A percentile compares a stretch with the other conserved stretches of the same genome.
Conservation (phyloP, 345 rosid genomes). For the Gossypium australe region DNA sequence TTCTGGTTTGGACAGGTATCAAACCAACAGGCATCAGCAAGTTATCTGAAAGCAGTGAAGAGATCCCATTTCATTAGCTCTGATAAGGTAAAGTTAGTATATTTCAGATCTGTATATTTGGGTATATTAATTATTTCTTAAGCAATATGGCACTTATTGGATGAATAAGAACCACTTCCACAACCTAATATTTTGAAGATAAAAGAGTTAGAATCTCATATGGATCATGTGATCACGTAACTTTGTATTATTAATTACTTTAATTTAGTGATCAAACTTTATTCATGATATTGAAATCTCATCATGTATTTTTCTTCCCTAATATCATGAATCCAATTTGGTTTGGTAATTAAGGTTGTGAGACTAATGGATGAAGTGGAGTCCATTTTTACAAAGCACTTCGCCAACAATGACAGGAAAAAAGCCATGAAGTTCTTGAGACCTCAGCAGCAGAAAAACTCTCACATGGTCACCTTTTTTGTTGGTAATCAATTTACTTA, state of each 20-base stretch:
- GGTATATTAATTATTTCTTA: background rate
- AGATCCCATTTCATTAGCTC: constrained; percentile 86
- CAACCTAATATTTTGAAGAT: background rate
- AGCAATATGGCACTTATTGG: background rate
- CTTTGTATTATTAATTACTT: background rate
- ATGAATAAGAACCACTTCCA: background rate
- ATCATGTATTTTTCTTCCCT: background rate
- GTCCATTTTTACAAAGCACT: constrained; percentile 91
- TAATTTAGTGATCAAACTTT: background rate
- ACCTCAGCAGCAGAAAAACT: constrained; percentile 77
- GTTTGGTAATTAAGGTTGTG: constrained; percentile 47
- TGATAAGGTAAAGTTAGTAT: constrained; percentile 59
- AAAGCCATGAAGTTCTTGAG: constrained; percentile 93
- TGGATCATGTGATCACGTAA: background rate
- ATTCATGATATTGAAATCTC: background rate
- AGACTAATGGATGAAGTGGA: constrained; percentile 98
- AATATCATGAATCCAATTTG: constrained; percentile 9
- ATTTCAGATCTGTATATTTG: background rate
- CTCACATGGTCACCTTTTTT: constrained; percentile 96
- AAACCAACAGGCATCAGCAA: constrained; percentile 73
- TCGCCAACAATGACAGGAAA: constrained; percentile 91
- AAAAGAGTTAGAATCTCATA: background rate
- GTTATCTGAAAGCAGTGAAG: constrained; percentile 77
- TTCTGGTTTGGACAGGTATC: constrained; percentile 54
- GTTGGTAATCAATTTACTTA: constrained; percentile 48